These are phyloP conservation scores for Lentinula raphanica DNA, from an alignment of 768 basidiomycete genomes.

Conservation along the genomic window DNA sequence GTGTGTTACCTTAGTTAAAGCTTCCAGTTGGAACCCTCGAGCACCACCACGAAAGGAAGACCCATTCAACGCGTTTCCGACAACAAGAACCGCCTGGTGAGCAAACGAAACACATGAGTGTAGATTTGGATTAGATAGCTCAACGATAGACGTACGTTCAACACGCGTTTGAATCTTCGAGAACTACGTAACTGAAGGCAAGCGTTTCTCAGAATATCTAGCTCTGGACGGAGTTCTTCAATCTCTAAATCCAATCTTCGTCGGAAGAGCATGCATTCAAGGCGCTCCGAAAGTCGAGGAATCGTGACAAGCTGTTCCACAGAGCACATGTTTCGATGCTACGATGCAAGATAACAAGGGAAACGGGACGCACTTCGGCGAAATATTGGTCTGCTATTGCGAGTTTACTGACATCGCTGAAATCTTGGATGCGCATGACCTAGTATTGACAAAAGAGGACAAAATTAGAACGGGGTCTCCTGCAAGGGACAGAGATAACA, in stretches of 20 bases:
- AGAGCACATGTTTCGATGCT: neutral
- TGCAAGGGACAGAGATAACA: constrained; percentile 2
- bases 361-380: constrained; percentile 44
- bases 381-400: constrained; percentile 85
- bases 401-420: constrained; percentile 67
- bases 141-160: constrained; percentile 45
- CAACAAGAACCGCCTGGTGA: constrained; percentile 56
- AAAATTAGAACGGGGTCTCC: too few relatives aligned
- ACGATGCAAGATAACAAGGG: neutral
- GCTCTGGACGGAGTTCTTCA: constrained; percentile 77
- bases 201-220: constrained; percentile 68
- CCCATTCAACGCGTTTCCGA: constrained; percentile 82
- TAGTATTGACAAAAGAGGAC: constrained; percentile 20
- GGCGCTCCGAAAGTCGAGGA: constrained; percentile 65
- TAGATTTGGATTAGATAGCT: neutral
- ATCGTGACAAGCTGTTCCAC: constrained; percentile 63
- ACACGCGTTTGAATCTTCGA: constrained; percentile 56
- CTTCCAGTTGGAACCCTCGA: constrained; percentile 78
- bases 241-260: constrained; percentile 78
- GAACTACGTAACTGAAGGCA: constrained; percentile 65
- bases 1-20: constrained; percentile 72
- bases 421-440: constrained; percentile 62
- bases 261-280: constrained; percentile 82
- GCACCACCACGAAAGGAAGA: constrained; percentile 83
- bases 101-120: neutral